Conservation (phyloP, 495 filamentous ascomycete genomes). For the Echria macrotheca region DNA sequence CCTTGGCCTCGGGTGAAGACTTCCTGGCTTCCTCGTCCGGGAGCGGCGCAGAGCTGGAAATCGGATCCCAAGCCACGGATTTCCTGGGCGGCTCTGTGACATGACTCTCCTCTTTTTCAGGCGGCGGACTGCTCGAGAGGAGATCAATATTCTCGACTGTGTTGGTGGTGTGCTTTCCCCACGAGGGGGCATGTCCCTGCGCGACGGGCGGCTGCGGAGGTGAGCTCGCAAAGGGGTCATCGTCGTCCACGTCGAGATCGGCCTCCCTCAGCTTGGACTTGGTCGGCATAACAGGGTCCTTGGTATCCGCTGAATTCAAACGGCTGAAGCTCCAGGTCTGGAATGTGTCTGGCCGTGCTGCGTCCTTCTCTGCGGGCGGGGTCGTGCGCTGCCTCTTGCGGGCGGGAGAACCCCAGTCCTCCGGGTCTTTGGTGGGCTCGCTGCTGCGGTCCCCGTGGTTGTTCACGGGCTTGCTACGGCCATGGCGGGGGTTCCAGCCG, state of each 20-base stretch:
- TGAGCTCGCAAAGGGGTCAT: constrained; percentile 18
- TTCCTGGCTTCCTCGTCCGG: constrained; percentile 7
- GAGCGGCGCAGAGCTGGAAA: constrained; percentile 44
- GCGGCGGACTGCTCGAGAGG: not conserved
- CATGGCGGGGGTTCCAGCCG: not conserved
- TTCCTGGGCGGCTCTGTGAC: constrained; percentile 9
- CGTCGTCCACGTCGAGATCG: not conserved
- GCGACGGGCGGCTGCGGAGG: too few relatives aligned
- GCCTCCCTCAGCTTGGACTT: not conserved
- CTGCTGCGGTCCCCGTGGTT: too few relatives aligned
- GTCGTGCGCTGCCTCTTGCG: constrained; percentile 28
- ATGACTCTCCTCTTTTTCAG: not conserved
- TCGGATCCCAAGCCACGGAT: constrained; percentile 40
- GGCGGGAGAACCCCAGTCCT: too few relatives aligned
- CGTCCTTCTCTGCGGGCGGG: not conserved
- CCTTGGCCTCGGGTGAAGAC: not conserved
- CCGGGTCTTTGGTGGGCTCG: too few relatives aligned
- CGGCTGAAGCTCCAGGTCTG: constrained; percentile 3
- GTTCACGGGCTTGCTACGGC: not conserved
- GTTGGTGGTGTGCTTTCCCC: too few relatives aligned
- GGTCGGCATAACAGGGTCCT: not conserved
- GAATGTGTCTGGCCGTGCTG: not conserved
- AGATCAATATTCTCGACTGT: not conserved
- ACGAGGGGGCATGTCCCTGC: too few relatives aligned
- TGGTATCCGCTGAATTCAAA: constrained; percentile 16